Evolutionary conservation across 768 basidiomycete species (phyloP), one percentile per base, ranked within the genome.

Genomic region (Lentinula raphanica): DNA sequence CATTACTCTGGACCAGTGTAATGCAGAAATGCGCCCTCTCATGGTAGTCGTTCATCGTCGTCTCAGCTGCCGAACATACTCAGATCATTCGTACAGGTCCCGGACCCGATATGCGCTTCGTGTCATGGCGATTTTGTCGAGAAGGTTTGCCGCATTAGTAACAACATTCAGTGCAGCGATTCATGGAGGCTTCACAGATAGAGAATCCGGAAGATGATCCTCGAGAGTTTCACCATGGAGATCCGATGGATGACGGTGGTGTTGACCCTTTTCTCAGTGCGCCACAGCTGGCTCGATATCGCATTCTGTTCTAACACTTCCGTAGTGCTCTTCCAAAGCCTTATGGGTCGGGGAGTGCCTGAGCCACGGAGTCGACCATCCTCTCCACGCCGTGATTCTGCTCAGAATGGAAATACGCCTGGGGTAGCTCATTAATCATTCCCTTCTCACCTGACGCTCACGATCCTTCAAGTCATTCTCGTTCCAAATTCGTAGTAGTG

Each of bases 121-220:
- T 96, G 93, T 71, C 78, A 81, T 62, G 80, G 92, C 5, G 79
- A 84, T 19, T 96, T 96, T 65, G 88, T 95, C 2, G 92, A 94
- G 71, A 87, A 81, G 78, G 92, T 86, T 46, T 42, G 71, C 61
- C 19, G 39, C 28, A 27, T 62, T 28, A 60, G 23, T 56, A n/a
- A n/a, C 49, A 42, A 21, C 23, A 40, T 25, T 51, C 23, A 21
- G 38, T 31, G 19, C 19, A 13, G 32, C 12, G 50, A 53, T 19
- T 29, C 29, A 53, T 9, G 50, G 50, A 23, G 42, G 42, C 9
- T n/a, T 23, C n/a, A 21, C 68, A 92, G 90, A 84, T 92, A 67
- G 90, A 92, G 68, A 80, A 89, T 68, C 75, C 84, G 23, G 66
- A 72, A 50, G 87, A 92, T 65, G 89, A 92, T 73, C 91, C 91